phyloP scores from a whole-genome alignment of 148 eudicot species.

The Talinum fruticosum region DNA sequence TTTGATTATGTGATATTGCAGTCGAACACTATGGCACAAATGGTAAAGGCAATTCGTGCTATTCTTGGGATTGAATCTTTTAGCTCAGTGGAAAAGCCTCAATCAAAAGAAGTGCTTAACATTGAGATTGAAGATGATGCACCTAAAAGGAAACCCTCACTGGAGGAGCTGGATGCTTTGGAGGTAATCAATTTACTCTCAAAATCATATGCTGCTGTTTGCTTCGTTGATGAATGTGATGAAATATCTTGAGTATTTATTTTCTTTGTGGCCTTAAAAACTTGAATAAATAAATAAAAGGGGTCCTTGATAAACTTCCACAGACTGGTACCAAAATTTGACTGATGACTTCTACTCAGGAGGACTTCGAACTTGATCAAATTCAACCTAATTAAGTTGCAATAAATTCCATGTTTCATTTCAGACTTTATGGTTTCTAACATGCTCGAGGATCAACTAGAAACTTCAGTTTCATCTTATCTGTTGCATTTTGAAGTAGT shows the following conservation, averaged over 20 bases:
- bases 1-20: slow-evolving; percentile 31
- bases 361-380: background rate
- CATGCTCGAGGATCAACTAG: no score
- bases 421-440: no score
- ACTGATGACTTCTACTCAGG: background rate
- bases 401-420: no score
- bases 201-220: background rate
- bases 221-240: background rate
- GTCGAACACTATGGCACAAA: slow-evolving; percentile 95
- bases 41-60: slow-evolving; percentile 95
- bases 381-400: background rate
- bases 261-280: background rate
- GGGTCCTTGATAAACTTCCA: background rate
- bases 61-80: slow-evolving; percentile 68
- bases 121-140: slow-evolving; percentile 87
- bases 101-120: slow-evolving; percentile 40
- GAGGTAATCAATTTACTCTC: slow-evolving; percentile 50
- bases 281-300: no score
- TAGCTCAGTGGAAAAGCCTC: slow-evolving; percentile 37
- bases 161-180: slow-evolving; percentile 98
- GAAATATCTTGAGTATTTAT: background rate
- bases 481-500: no score
- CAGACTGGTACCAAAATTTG: background rate
- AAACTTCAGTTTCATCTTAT: background rate
- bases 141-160: slow-evolving; percentile 71